These are phyloP conservation scores for Cajanus cajan DNA, from an alignment of 306 rosid genomes.

Conservation along the genomic window DNA sequence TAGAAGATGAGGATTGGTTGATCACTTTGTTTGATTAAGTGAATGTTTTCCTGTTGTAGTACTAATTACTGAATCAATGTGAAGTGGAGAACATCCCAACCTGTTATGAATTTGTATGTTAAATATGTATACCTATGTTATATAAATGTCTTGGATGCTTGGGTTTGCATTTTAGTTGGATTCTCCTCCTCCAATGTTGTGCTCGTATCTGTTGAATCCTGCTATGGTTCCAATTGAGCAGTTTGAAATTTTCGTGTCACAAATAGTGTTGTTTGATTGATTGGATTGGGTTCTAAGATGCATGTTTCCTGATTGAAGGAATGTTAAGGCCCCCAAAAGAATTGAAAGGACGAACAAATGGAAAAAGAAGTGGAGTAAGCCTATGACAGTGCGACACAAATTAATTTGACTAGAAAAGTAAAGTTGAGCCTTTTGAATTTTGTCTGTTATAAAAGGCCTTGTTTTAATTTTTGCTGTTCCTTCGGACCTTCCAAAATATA, in stretches of 20 bases:
- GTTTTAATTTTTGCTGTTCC: neutral
- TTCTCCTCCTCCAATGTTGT: neutral
- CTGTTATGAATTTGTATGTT: conserved; percentile 53
- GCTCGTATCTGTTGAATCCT: neutral
- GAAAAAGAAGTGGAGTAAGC: neutral
- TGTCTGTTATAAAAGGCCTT: conserved; percentile 9
- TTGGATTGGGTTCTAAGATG: conserved; percentile 6
- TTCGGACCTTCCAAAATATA: conserved; percentile 9
- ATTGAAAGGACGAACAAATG: neutral
- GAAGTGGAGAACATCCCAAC: conserved; percentile 37
- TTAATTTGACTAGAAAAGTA: conserved; percentile 8
- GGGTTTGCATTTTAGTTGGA: conserved; percentile 17
- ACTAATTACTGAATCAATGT: conserved; percentile 46
- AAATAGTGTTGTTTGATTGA: neutral
- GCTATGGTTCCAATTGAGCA: conserved; percentile 22
- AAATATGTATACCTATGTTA: conserved; percentile 34
- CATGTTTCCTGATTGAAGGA: neutral
- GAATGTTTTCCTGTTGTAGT: conserved; percentile 43
- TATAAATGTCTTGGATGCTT: conserved; percentile 37
- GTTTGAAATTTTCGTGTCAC: conserved; percentile 1
- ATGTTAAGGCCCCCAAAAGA: neutral
- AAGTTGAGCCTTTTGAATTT: neutral
- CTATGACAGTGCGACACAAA: neutral
- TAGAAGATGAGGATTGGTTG: conserved; percentile 34
- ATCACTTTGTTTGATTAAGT: conserved; percentile 34